Conservation (phyloP, 2,329 filamentous ascomycete genomes). For the Phaeosphaeria sp. region DNA sequence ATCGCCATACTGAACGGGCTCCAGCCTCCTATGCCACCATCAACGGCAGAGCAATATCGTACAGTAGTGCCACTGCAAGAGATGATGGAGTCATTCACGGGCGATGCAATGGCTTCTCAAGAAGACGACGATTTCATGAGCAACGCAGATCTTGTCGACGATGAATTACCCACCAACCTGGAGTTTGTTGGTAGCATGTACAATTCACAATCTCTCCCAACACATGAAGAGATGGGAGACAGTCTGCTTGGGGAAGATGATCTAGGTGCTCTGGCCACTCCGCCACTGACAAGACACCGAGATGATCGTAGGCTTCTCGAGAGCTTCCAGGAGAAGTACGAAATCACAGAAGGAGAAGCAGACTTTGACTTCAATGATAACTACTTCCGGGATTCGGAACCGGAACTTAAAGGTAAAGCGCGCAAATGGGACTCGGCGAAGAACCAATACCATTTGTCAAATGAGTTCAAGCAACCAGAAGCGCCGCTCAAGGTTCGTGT, state of each 20-base stretch:
- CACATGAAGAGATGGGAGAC: slow-evolving; percentile 51
- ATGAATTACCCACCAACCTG: slow-evolving; percentile 49
- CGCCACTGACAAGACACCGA: slow-evolving; percentile 37
- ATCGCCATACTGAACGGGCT: slow-evolving; percentile 80
- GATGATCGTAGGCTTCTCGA: slow-evolving; percentile 52
- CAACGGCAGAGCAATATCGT: slow-evolving; percentile 82
- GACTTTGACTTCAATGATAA: slow-evolving; percentile 78
- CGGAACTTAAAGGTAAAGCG: slow-evolving; percentile 69
- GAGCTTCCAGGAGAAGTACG: slow-evolving; percentile 61
- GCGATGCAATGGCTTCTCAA: slow-evolving; percentile 76
- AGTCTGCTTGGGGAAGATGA: slow-evolving; percentile 52
- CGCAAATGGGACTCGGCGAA: slow-evolving; percentile 81
- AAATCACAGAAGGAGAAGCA: slow-evolving; percentile 63
- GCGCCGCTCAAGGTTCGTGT: slow-evolving; percentile 80
- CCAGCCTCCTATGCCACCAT: slow-evolving; percentile 82
- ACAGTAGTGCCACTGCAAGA: slow-evolving; percentile 88
- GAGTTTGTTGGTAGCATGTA: slow-evolving; percentile 65
- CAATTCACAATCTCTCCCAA: slow-evolving; percentile 50
- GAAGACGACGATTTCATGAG: slow-evolving; percentile 54
- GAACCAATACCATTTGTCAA: slow-evolving; percentile 75
- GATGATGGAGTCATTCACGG: slow-evolving; percentile 87
- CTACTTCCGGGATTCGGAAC: slow-evolving; percentile 71
- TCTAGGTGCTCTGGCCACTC: slow-evolving; percentile 43
- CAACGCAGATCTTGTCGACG: slow-evolving; percentile 47
- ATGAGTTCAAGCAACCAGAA: slow-evolving; percentile 65